Evolutionary conservation across 2,329 filamentous ascomycete species (phyloP), one percentile per base, ranked within the genome.

Genomic region (Zymoseptoria brevis): DNA sequence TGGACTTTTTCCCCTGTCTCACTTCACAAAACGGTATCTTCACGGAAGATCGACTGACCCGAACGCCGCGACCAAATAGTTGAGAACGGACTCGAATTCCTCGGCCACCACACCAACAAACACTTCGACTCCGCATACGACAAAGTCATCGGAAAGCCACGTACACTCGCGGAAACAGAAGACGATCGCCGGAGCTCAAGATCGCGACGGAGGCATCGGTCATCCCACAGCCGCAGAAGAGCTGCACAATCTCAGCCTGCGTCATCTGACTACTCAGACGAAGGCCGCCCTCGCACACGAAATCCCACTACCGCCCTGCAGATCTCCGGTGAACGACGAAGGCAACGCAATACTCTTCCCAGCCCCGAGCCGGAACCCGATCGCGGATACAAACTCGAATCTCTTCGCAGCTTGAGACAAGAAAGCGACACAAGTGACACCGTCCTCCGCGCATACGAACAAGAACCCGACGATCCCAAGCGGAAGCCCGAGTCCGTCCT

Each of bases 81-180:
- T 7, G 69, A 71, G 54, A 61, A 68, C 26, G 63, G 63, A 8
- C 64, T 66, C 24, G 66, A 67, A 53, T 60, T 62, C 22, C 35
- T 65, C 50, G 63, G 66, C 56, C 64, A 67, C 53, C 52, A 67
- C 19, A 63, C 63, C 29, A 64, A 68, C 50, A 64, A 63, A 29
- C 62, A 72, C 52, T 69, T 63, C 54, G 69, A 72, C 24, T 56
- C 57, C n/a, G 62, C 57, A 26, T 70, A 66, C 61, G 68, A 70
- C 57, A 62, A 59, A 9, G 55, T 55, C 57, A 35, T 35, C 24
- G 29, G 13, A 24, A 56, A 50, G 51, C 58, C 51, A 22, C 52
- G 45, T 11, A 26, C 50, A 22, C 50, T 60, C 19, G 8, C 49
- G 30, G 50, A 22, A 13, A 35, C 24, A 29, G 26, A 51, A 21